Evolutionary conservation across 2,329 filamentous ascomycete genomes (phyloP).

Genomic region (Plenodomus lindquistii): DNA sequence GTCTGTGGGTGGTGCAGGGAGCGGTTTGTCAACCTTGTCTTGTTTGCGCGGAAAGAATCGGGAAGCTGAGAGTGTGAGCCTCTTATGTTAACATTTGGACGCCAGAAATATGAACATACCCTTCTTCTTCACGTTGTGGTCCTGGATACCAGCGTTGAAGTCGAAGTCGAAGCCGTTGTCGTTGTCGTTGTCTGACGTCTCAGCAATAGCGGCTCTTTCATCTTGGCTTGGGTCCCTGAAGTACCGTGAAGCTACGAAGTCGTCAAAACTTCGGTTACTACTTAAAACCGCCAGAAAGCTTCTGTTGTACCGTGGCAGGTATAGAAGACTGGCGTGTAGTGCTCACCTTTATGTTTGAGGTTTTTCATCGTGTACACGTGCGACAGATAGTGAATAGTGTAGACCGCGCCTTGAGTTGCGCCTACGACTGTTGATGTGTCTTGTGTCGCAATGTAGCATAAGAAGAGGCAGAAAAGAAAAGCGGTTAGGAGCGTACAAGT

Average conservation of each 20-base stretch:
- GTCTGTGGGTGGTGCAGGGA: conserved; percentile 1
- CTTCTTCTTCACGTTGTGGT: conserved; percentile 14
- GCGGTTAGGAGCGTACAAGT: neutral
- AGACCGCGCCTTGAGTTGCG: neutral
- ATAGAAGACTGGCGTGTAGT: neutral
- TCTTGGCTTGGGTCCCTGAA: conserved; percentile 23
- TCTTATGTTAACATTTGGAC: neutral
- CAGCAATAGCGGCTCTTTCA: conserved; percentile 14
- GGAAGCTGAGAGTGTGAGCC: conserved; percentile 13
- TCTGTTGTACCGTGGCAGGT: neutral
- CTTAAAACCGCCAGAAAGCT: neutral
- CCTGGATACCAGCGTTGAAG: conserved; percentile 22
- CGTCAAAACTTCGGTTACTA: neutral
- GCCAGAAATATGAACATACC: conserved; percentile 7
- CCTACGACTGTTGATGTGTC: neutral
- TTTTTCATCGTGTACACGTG: conserved; percentile 17
- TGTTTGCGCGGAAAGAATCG: conserved; percentile 13
- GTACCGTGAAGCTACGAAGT: conserved; percentile 20
- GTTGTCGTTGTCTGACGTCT: neutral
- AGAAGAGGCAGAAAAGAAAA: neutral
- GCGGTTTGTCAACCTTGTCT: conserved; percentile 8
- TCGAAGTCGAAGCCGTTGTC: neutral
- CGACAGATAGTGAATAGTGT: neutral
- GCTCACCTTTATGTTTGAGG: conserved; percentile 23
- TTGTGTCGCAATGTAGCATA: neutral